These are phyloP conservation scores for Yueomyces sp. DNA, from an alignment of 805 yeast species.

Conservation along the genomic window DNA sequence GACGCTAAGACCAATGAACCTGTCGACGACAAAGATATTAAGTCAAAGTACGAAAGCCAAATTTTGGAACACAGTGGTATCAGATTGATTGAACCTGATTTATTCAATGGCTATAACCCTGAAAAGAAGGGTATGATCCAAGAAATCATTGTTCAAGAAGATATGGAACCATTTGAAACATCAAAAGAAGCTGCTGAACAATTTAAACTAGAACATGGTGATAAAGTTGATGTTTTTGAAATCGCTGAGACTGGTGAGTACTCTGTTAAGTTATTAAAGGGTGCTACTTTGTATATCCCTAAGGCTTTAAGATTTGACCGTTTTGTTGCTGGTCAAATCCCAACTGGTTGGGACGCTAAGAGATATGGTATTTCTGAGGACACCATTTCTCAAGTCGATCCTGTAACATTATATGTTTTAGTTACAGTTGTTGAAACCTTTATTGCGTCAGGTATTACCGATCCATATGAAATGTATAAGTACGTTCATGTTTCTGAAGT, in stretches of 20 bases:
- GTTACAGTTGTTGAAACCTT: constrained; percentile 94
- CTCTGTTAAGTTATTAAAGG: constrained; percentile 81
- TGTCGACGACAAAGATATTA: constrained; percentile 88
- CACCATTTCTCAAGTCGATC: constrained; percentile 87
- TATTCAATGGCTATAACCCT: constrained; percentile 90
- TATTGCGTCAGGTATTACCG: constrained; percentile 87
- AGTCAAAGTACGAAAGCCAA: constrained; percentile 78
- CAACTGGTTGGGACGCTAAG: constrained; percentile 96
- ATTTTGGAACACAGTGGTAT: constrained; percentile 93
- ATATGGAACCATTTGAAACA: constrained; percentile 89
- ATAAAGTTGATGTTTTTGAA: constrained; percentile 81
- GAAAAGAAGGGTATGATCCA: constrained; percentile 84
- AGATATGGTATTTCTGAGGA: constrained; percentile 93
- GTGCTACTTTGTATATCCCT: constrained; percentile 84
- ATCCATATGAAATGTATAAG: constrained; percentile 96
- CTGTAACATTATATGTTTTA: constrained; percentile 81
- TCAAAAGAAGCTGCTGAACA: constrained; percentile 92
- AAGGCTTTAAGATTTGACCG: constrained; percentile 59
- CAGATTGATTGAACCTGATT: constrained; percentile 90
- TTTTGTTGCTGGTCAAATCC: constrained; percentile 70
- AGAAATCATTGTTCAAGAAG: constrained; percentile 94
- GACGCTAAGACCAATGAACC: constrained; percentile 88
- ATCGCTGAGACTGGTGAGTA: constrained; percentile 84
- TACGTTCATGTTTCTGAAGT: constrained; percentile 97
- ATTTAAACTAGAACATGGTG: constrained; percentile 89